Base-by-base conservation (phyloP, 306 rosid genomes). In the Prunus mira region DNA sequence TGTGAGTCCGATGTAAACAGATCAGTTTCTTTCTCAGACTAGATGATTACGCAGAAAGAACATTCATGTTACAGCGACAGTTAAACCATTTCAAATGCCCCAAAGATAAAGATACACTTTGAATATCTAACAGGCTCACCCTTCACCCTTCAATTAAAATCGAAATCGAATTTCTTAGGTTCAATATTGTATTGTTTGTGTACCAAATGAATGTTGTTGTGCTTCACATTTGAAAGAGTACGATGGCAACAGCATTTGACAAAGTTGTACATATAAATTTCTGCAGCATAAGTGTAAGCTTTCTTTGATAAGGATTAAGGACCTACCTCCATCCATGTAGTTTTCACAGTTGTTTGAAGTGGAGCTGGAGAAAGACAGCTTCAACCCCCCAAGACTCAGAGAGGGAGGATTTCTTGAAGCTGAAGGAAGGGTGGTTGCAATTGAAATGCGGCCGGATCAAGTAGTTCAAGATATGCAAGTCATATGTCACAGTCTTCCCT, bases 291-390 rank as follows among this genome's bases (percentile, higher is more conserved):
- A 34, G 43, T 34, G 43, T 34, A 34, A 34, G 41, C 27, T 2
- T 69, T 1, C 41, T 9, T 51, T 71, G 50, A 71, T 56, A 71
- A 34, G 34, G 65, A 71, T 71, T 18, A 86, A 82, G 75, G 93
- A 91, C 96, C 72, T 78, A 27, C 65, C 95, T 89, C 93, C 93
- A 51, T 71, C 3, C n/a, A 22, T 25, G 87, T 80, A 70, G 83
- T 81, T 88, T 83, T 88, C 88, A 56, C 71, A 71, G 96, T 89
- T 69, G 97, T 87, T 88, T 82, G 81, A 68, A 85, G 96, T 90
- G 97, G 96, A 85, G 83, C 64, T 84, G 52, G 93, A 89, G 89
- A 86, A 78, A 72, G 97, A 93, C 85, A 82, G 69, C 60, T 51
- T 32, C 74, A 67, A 20, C 28, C 63, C 25, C 25, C n/a, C 52